Conservation (phyloP, 208 protist genomes). For the Porcisia deanei region DNA sequence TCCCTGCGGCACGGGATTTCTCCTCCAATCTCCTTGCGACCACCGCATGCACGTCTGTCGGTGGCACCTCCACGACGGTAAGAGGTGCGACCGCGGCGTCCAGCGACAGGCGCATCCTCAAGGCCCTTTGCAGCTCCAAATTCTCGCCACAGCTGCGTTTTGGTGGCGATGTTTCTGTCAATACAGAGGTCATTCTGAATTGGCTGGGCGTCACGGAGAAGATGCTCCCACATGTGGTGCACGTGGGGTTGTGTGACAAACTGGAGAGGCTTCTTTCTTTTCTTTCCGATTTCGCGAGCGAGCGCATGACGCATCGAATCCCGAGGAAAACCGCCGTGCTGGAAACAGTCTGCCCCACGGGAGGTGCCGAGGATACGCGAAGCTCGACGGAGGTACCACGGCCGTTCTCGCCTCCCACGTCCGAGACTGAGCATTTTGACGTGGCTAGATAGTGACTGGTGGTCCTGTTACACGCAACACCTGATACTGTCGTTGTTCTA, state of each 20-base stretch:
- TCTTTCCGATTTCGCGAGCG: conserved; percentile 38
- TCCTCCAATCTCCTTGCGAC: background rate
- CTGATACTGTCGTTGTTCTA: background rate
- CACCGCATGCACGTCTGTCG: background rate
- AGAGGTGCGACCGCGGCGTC: background rate
- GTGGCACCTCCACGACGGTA: background rate
- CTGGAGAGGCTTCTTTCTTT: conserved; percentile 50
- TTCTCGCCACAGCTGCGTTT: conserved; percentile 91
- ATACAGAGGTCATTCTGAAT: conserved; percentile 88
- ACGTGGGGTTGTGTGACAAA: conserved; percentile 66
- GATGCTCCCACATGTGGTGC: conserved; percentile 80
- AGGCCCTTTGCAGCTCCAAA: conserved; percentile 52
- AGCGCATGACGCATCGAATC: conserved; percentile 28
- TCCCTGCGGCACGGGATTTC: conserved; percentile 7
- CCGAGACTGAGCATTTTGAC: background rate
- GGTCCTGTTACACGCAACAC: background rate
- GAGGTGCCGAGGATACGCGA: background rate
- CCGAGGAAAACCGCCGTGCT: no score
- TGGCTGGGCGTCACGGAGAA: conserved; percentile 88
- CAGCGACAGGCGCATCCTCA: conserved; percentile 46
- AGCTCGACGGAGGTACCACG: background rate
- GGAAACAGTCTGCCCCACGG: background rate
- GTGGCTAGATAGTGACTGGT: no score
- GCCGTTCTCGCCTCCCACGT: background rate
- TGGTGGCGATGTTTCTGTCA: conserved; percentile 86